phyloP scores from a whole-genome alignment of 164 flowering plant genomes.

The Magnolia officinalis region DNA sequence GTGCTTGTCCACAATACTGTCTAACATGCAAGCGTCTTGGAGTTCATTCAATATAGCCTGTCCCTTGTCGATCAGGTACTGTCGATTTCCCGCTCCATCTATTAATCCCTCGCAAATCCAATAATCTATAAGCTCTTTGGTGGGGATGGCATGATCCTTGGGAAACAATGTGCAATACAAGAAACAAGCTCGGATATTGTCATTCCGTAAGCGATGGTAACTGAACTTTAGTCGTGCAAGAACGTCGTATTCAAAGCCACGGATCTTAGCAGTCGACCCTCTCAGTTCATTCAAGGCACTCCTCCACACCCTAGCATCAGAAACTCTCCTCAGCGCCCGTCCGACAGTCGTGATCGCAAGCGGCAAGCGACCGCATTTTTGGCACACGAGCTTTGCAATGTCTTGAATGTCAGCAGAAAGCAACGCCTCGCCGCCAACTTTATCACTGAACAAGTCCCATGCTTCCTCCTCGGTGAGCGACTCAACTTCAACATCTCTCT shows the following conservation, averaged over 20 bases:
- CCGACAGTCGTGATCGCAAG: not conserved
- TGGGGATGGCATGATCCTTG: not conserved
- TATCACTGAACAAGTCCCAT: not conserved
- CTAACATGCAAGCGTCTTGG: not conserved
- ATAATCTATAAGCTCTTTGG: not conserved
- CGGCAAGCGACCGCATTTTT: not conserved
- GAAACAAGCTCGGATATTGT: not conserved
- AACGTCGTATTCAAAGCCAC: not conserved
- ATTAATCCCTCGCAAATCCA: not conserved
- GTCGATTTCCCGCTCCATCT: not conserved
- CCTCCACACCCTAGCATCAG: not conserved
- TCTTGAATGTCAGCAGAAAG: not conserved
- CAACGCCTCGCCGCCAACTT: no score
- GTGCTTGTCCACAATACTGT: not conserved
- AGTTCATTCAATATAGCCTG: not conserved
- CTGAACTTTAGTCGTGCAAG: not conserved
- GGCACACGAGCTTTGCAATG: not conserved
- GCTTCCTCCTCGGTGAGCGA: not conserved
- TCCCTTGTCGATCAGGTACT: not conserved
- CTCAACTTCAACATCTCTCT: not conserved
- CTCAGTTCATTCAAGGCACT: not conserved
- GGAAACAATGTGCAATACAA: not conserved
- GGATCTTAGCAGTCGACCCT: not conserved
- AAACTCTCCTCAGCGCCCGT: not conserved
- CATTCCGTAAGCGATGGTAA: not conserved